These are phyloP conservation scores for Podospora anserina DNA, from an alignment of 495 filamentous ascomycete species.

Conservation along the genomic window DNA sequence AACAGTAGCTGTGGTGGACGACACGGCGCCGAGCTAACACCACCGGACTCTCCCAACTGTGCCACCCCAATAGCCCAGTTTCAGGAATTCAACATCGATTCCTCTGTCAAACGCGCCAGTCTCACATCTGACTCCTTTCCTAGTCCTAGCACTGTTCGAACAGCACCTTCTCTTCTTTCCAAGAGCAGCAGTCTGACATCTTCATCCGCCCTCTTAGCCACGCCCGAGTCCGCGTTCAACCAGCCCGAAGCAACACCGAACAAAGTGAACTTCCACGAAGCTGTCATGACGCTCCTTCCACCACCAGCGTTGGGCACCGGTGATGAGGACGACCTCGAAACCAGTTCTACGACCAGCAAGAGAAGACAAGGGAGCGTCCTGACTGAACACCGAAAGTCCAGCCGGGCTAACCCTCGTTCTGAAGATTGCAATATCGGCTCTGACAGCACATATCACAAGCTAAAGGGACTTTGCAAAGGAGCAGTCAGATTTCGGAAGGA, in stretches of 20 bases:
- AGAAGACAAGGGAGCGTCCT: background rate
- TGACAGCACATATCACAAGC: conserved; percentile 24
- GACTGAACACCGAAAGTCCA: conserved; percentile 11
- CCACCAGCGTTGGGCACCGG: background rate
- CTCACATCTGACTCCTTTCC: background rate
- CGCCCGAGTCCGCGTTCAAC: conserved; percentile 6
- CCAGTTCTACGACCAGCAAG: background rate
- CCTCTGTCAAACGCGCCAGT: background rate
- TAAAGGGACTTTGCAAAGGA: conserved; percentile 29
- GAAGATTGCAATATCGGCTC: conserved; percentile 25
- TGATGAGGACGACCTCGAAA: background rate
- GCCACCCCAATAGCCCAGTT: background rate
- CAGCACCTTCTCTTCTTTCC: conserved; percentile 13
- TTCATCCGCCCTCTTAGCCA: background rate
- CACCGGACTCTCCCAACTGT: conserved; percentile 13
- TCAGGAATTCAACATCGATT: conserved; percentile 1
- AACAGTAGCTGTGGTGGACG: background rate
- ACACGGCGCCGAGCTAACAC: conserved; percentile 4
- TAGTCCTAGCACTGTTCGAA: conserved; percentile 4
- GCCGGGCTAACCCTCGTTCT: conserved; percentile 12
- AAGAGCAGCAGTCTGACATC: conserved; percentile 8
- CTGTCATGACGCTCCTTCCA: background rate
- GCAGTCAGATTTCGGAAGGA: conserved; percentile 24
- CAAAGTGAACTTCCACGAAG: background rate
- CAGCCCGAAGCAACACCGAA: background rate